A percentile compares a stretch with the other conserved stretches of the same genome.
Evolutionary conservation across 805 yeast genomes (phyloP).

Genomic region (Candida maesae): DNA sequence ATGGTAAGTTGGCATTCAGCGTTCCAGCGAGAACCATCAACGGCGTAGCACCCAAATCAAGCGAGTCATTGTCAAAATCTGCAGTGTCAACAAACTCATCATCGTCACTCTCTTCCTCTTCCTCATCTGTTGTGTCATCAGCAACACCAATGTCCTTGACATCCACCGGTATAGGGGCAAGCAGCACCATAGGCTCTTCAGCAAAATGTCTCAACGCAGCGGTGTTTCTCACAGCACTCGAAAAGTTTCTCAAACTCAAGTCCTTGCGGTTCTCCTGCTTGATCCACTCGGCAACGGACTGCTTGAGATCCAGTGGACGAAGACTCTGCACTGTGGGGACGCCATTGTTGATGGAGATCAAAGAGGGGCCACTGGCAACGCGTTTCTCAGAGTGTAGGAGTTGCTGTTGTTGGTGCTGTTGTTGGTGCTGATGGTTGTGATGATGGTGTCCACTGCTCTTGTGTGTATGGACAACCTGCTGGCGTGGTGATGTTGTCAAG

Average conservation of each 20-base stretch:
- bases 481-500: too few species aligned
- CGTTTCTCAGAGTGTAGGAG: not conserved
- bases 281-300: slow-evolving; percentile 6
- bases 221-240: not conserved
- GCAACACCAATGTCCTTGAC: too few species aligned
- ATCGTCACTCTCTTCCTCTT: slow-evolving; percentile 3
- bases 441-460: too few species aligned
- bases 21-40: slow-evolving; percentile 4
- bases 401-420: not conserved
- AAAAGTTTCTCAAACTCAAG: not conserved
- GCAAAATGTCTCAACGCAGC: not conserved
- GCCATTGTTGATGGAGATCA: slow-evolving; percentile 4
- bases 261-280: not conserved
- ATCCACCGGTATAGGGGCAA: too few species aligned
- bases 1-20: too few species aligned
- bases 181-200: not conserved
- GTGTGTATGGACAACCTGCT: too few species aligned
- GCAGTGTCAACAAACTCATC: slow-evolving; percentile 5
- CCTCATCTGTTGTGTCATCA: not conserved
- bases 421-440: not conserved
- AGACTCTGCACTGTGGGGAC: slow-evolving; percentile 7
- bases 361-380: slow-evolving; percentile 2
- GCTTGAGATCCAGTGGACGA: slow-evolving; percentile 5
- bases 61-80: slow-evolving; percentile 3
- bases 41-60: slow-evolving; percentile 1